Percentiles rank a stretch among this genome's conserved stretches.
These are phyloP conservation scores for Fraxinus floribunda DNA, from an alignment of 305 asterid genomes.

Conservation along the genomic window DNA sequence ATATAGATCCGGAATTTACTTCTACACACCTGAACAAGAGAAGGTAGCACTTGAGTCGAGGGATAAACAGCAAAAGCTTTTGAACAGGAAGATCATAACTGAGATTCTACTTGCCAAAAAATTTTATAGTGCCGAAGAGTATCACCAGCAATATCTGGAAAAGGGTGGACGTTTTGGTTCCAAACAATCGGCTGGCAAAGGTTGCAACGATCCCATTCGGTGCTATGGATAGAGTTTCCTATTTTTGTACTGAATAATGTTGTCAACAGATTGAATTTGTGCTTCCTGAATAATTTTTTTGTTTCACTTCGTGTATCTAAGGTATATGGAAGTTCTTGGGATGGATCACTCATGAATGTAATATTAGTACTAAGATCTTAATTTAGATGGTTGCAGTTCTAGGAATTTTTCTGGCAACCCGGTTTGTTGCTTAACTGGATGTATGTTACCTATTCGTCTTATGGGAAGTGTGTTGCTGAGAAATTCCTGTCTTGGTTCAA, in stretches of 20 bases:
- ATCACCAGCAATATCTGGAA: conserved; percentile 93
- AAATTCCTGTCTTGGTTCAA: neutral
- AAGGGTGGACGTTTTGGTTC: conserved; percentile 93
- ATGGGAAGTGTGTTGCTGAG: neutral
- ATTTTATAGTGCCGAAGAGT: conserved; percentile 86
- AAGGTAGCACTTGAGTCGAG: conserved; percentile 66
- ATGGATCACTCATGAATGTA: neutral
- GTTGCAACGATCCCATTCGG: conserved; percentile 89
- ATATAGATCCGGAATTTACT: conserved; percentile 86
- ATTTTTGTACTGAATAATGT: neutral
- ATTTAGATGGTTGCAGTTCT: neutral
- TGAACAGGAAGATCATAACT: conserved; percentile 68
- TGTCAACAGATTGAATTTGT: neutral
- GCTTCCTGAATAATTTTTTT: neutral
- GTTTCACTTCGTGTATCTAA: neutral
- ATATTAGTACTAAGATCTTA: neutral
- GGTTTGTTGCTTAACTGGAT: neutral
- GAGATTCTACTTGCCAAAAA: conserved; percentile 92
- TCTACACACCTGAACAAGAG: conserved; percentile 87
- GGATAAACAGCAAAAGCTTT: conserved; percentile 64
- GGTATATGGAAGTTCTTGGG: neutral
- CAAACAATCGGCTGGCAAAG: conserved; percentile 69
- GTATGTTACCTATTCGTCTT: neutral
- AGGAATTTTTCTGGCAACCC: neutral
- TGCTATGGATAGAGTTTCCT: conserved; percentile 67